phyloP scores from a whole-genome alignment of 2,329 filamentous ascomycete species.

The Alternaria longipes region DNA sequence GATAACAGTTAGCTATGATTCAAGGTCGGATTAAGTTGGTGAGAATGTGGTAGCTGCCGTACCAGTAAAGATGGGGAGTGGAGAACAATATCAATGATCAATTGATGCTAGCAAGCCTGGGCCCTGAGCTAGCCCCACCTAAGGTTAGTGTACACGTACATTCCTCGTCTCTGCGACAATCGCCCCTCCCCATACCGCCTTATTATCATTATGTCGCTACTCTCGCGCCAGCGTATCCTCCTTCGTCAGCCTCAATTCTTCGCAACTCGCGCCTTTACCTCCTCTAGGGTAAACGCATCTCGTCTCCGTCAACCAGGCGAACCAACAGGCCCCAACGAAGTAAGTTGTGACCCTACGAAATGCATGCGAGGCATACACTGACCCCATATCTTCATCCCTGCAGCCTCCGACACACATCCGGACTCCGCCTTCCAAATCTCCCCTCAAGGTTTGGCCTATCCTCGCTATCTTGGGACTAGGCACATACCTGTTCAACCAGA shows the following conservation, averaged over 20 bases:
- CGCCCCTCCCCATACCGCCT: conserved; percentile 35
- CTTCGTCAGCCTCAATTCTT: conserved; percentile 14
- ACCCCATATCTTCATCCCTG: not conserved
- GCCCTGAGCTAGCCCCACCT: conserved; percentile 5
- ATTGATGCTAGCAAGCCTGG: conserved; percentile 5
- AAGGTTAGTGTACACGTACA: conserved; percentile 5
- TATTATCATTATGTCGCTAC: conserved; percentile 41
- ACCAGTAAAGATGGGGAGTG: not conserved
- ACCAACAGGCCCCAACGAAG: conserved; percentile 51
- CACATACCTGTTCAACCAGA: conserved; percentile 57
- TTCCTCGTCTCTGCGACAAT: conserved; percentile 3
- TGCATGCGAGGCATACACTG: not conserved
- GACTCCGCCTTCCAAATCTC: conserved; percentile 50
- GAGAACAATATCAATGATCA: not conserved
- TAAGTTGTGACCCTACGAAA: not conserved
- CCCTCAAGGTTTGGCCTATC: conserved; percentile 56
- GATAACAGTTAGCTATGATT: not conserved
- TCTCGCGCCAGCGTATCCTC: conserved; percentile 26
- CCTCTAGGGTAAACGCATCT: conserved; percentile 33
- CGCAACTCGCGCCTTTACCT: conserved; percentile 36
- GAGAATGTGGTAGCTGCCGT: not conserved
- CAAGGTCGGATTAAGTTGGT: not conserved
- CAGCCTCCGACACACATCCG: conserved; percentile 41
- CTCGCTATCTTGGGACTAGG: conserved; percentile 58
- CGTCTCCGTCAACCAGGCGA: conserved; percentile 48